Evolutionary conservation across 208 protist species (phyloP).

Genomic region (Trypanosoma cruzi): DNA sequence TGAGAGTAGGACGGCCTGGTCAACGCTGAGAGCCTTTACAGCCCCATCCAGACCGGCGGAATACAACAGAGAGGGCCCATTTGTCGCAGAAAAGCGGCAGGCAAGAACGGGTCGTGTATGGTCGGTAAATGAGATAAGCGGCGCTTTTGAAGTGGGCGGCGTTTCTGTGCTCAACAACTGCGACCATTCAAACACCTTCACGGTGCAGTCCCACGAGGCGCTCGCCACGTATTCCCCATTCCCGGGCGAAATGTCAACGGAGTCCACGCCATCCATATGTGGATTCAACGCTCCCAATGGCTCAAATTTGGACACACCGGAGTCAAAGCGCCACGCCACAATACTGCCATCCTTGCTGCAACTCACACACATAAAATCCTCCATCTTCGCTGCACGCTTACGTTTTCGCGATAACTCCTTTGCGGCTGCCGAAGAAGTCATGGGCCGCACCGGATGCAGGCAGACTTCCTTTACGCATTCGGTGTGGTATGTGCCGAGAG

Average conservation of each 20-base stretch:
- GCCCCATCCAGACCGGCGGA: slow-evolving; percentile 73
- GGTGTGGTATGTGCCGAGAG: slow-evolving; percentile 69
- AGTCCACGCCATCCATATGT: slow-evolving; percentile 73
- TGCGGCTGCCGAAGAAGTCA: not conserved
- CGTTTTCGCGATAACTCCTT: slow-evolving; percentile 28
- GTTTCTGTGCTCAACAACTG: slow-evolving; percentile 42
- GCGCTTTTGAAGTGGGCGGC: slow-evolving; percentile 58
- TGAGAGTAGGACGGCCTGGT: slow-evolving; percentile 40
- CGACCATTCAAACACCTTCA: slow-evolving; percentile 76
- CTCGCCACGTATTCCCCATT: slow-evolving; percentile 55
- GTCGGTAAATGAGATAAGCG: slow-evolving; percentile 76
- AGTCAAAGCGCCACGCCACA: slow-evolving; percentile 63
- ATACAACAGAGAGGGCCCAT: slow-evolving; percentile 46
- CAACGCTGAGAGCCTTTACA: slow-evolving; percentile 72
- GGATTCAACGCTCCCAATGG: slow-evolving; percentile 53
- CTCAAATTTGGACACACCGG: slow-evolving; percentile 33
- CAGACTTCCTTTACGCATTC: slow-evolving; percentile 80
- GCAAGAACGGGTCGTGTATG: slow-evolving; percentile 77
- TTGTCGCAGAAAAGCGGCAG: slow-evolving; percentile 63
- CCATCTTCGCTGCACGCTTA: slow-evolving; percentile 13
- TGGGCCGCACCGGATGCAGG: slow-evolving; percentile 40
- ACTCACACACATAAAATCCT: slow-evolving; percentile 66
- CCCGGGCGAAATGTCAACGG: slow-evolving; percentile 59
- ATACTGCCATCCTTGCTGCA: slow-evolving; percentile 81
- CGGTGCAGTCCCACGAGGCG: slow-evolving; percentile 81